Evolutionary conservation across 2,329 filamentous ascomycete species (phyloP).

Genomic region (Fusarium keratoplasticum): DNA sequence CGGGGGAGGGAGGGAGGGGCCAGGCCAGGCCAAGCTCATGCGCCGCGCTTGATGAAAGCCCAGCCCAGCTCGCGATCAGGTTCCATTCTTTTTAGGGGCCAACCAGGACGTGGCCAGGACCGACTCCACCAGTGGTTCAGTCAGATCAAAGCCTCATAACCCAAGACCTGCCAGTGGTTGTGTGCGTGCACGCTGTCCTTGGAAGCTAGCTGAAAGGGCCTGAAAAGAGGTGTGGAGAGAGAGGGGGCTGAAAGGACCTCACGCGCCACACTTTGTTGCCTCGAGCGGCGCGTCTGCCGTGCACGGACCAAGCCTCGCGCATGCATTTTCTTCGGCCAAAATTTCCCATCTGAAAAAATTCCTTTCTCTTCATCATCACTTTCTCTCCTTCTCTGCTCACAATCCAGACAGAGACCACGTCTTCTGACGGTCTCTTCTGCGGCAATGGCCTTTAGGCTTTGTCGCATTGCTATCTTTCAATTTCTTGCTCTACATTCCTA

Average conservation of each 20-base stretch:
- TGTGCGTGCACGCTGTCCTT: not conserved
- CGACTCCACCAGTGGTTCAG: conserved; percentile 12
- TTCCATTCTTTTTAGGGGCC: conserved; percentile 19
- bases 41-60: conserved; percentile 20
- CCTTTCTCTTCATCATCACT: conserved; percentile 40
- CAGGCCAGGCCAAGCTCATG: not conserved
- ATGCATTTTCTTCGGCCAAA: conserved; percentile 38
- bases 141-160: conserved; percentile 23
- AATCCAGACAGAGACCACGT: conserved; percentile 8
- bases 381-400: not conserved
- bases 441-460: not conserved
- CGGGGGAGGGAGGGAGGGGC: not conserved
- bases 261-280: conserved; percentile 29
- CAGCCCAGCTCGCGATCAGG: not conserved
- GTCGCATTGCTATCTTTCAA: conserved; percentile 15
- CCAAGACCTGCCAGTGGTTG: conserved; percentile 9
- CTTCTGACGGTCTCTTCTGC: not conserved
- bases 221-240: not conserved
- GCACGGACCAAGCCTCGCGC: conserved; percentile 37
- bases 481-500: conserved; percentile 3
- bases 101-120: not conserved
- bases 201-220: not conserved
- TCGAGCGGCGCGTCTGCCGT: conserved; percentile 20
- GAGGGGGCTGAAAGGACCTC: conserved; percentile 7
- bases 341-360: conserved; percentile 39